phyloP scores from a whole-genome alignment of 2,329 filamentous ascomycete species.

The Pseudogymnoascus verrucosus region DNA sequence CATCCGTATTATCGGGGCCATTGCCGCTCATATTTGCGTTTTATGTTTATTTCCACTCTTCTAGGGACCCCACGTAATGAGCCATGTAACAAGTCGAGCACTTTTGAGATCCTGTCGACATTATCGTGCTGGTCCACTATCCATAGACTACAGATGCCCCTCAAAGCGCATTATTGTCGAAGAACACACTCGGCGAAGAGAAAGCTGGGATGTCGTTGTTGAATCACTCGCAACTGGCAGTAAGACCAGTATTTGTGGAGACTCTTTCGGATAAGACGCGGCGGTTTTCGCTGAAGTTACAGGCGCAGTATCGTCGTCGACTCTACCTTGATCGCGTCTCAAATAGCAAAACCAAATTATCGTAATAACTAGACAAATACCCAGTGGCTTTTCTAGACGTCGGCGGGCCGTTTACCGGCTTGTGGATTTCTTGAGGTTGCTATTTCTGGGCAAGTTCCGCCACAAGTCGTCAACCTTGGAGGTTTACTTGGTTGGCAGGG shows the following conservation, averaged over 20 bases:
- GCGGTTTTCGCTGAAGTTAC: not conserved
- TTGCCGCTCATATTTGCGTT: constrained; percentile 35
- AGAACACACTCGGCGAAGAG: not conserved
- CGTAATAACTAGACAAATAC: not conserved
- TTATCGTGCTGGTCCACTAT: not conserved
- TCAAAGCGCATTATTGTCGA: not conserved
- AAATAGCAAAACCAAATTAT: not conserved
- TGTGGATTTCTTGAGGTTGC: not conserved
- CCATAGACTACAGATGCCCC: constrained; percentile 1
- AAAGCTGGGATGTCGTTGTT: constrained; percentile 1
- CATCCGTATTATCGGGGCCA: constrained; percentile 57
- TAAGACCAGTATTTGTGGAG: constrained; percentile 8
- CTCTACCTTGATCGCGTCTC: not conserved
- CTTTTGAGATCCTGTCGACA: constrained; percentile 5
- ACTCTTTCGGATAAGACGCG: constrained; percentile 5
- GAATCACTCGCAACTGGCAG: not conserved
- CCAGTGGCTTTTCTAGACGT: not conserved
- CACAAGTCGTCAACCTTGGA: constrained; percentile 8
- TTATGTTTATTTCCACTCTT: constrained; percentile 1
- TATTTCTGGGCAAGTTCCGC: constrained; percentile 6
- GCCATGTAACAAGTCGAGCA: constrained; percentile 4
- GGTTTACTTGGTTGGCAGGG: constrained; percentile 8
- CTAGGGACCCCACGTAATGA: constrained; percentile 3
- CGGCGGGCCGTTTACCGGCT: not conserved
- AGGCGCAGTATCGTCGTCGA: not conserved